Conservation (phyloP, 768 basidiomycete species). For the Suillus subalutaceus region DNA sequence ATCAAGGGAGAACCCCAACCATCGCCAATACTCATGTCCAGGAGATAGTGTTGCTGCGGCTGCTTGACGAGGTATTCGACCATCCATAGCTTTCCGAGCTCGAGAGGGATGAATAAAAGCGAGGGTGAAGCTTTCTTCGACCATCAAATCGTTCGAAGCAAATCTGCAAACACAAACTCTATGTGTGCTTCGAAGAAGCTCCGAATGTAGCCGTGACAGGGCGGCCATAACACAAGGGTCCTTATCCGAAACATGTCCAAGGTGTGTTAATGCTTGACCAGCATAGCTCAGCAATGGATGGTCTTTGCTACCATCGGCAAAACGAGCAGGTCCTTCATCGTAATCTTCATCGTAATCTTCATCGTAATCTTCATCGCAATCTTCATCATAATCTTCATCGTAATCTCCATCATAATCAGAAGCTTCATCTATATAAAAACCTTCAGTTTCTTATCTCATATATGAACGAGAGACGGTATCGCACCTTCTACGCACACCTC, state of each 20-base stretch:
- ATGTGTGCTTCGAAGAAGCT: not conserved
- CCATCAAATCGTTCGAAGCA: too few species aligned
- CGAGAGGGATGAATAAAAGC: not conserved
- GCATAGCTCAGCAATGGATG: not conserved
- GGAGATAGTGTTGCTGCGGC: not conserved
- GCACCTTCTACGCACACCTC: not conserved
- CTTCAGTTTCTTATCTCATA: not conserved
- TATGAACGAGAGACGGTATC: not conserved
- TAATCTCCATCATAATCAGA: not conserved
- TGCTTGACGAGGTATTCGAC: not conserved
- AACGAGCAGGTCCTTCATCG: too few species aligned
- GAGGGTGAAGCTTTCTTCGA: not conserved
- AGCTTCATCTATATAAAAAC: not conserved
- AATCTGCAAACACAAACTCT: not conserved
- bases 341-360: too few species aligned
- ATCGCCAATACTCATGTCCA: not conserved
- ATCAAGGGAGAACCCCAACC: constrained; percentile 1
- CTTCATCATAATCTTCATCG: too few species aligned
- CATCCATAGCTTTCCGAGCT: not conserved
- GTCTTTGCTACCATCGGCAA: not conserved
- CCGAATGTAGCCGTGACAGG: not conserved
- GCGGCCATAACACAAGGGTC: not conserved
- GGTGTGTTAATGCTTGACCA: not conserved
- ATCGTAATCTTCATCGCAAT: too few species aligned
- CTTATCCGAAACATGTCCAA: not conserved